Conservation (phyloP, 371 early-diverging fungal genomes). For the Apophysomyces variabilis region DNA sequence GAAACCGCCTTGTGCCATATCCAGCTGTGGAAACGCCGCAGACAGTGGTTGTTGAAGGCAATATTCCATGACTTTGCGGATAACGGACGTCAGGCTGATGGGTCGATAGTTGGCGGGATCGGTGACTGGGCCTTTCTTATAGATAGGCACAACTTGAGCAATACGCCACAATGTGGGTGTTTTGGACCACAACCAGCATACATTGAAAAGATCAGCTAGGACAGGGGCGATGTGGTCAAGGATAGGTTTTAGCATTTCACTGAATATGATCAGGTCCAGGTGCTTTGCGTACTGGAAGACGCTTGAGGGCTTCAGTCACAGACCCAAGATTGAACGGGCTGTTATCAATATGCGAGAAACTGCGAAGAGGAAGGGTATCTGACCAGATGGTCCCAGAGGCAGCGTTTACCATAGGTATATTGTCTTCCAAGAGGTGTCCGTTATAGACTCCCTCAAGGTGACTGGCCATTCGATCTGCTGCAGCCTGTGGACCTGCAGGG, state of each 20-base stretch:
- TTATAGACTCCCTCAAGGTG: too few relatives aligned
- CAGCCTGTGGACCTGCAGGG: too few relatives aligned
- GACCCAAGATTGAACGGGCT: too few relatives aligned
- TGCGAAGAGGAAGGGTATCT: too few relatives aligned
- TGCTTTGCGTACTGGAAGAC: conserved; percentile 23
- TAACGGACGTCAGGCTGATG: conserved; percentile 22
- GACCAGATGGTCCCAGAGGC: too few relatives aligned
- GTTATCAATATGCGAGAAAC: too few relatives aligned
- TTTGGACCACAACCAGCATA: conserved; percentile 14
- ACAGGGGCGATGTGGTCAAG: not conserved
- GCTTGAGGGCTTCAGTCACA: conserved; percentile 3
- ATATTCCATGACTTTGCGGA: conserved; percentile 24
- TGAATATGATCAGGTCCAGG: conserved; percentile 29
- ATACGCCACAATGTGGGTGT: conserved; percentile 14
- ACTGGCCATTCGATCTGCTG: too few relatives aligned
- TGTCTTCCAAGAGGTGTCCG: too few relatives aligned
- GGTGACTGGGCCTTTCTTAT: conserved; percentile 25
- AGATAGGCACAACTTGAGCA: too few relatives aligned
- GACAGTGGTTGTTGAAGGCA: conserved; percentile 2
- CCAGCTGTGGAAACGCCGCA: not conserved
- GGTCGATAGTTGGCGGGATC: conserved; percentile 28
- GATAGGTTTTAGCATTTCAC: conserved; percentile 29
- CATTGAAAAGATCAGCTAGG: conserved; percentile 10
- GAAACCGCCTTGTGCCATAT: conserved; percentile 42
- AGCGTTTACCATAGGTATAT: too few relatives aligned